Evolutionary conservation across 495 filamentous ascomycete species (phyloP), one percentile per base, ranked within the genome.

Genomic region (Neurospora intermedia): DNA sequence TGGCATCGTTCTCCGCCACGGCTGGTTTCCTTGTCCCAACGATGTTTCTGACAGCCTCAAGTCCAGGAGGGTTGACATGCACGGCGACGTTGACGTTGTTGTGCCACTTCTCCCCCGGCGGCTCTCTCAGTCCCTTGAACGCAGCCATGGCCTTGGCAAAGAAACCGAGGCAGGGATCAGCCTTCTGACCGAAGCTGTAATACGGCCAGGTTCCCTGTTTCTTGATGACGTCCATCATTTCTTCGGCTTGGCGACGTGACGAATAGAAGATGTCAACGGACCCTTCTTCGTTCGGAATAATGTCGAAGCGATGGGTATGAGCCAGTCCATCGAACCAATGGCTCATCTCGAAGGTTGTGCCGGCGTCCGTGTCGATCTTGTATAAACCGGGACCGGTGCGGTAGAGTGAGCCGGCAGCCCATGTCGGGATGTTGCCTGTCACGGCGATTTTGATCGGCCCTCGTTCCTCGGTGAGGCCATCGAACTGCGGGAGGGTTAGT

Each of bases 251-350:
- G 43, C 85, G 85, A 2, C 91, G 87, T n/a, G 91, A 93, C 69
- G 90, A 91, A 79, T 94, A 94, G n/a, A 85, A 80, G 4, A 94
- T 89, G 38, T 81, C 80, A 2, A 81, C 69, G 11, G 71, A 69
- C 16, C 74, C 76, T 6, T 82, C 70, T 74, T 74, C 18, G 81
- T 75, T 71, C 41, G 76, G 75, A 31, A 85, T 74, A 42, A 94
- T 89, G 72, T 91, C 84, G 81, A 96, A 94, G 16, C 88, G 87
- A 75, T 94, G 91, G 3, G 88, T 89, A 73, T 93, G 90, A n/a
- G 85, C 85, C 59, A 94, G 88, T n/a, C 91, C 89, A 79, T 94
- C 90, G 73, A 94, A 93, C 93, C 92, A 96, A 77, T 96, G 93
- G 0, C 81, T 86, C 9, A 88, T 81, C 39, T 82, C 80, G 75